Conservation (phyloP, 1,139 yeast genomes). For the Lodderomyces margitis region DNA sequence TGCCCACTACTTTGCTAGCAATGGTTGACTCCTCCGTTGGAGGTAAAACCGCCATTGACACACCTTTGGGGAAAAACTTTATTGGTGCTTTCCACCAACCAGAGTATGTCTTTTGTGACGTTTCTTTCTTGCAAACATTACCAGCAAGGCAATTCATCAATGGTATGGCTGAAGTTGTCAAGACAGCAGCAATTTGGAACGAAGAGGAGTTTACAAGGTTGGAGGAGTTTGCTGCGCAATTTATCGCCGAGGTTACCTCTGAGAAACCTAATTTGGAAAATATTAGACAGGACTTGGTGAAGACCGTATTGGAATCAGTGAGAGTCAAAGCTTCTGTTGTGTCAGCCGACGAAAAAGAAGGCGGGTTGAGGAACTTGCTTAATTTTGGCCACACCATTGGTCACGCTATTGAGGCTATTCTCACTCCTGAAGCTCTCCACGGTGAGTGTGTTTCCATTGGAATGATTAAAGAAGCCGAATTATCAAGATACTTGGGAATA, state of each 20-base stretch:
- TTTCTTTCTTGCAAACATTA: constrained; percentile 79
- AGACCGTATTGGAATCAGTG: constrained; percentile 82
- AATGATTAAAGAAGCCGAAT: constrained; percentile 91
- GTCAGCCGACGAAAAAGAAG: constrained; percentile 91
- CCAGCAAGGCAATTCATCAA: constrained; percentile 94
- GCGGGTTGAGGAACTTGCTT: constrained; percentile 85
- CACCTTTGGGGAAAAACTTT: constrained; percentile 95
- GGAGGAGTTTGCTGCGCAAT: constrained; percentile 69
- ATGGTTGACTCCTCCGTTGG: constrained; percentile 99
- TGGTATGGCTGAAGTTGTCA: constrained; percentile 98
- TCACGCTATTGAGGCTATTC: constrained; percentile 95
- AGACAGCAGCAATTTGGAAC: constrained; percentile 98
- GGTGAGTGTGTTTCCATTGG: constrained; percentile 98
- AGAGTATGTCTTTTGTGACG: constrained; percentile 80
- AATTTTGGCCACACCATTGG: constrained; percentile 98
- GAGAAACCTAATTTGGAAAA: constrained; percentile 54
- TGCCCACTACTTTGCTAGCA: constrained; percentile 89
- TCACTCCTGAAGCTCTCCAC: constrained; percentile 93
- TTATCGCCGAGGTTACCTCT: constrained; percentile 57
- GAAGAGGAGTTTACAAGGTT: constrained; percentile 81
- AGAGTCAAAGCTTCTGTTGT: constrained; percentile 93
- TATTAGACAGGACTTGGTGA: constrained; percentile 70
- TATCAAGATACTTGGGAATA: constrained; percentile 85
- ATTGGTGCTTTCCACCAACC: constrained; percentile 99
- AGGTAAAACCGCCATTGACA: constrained; percentile 97